A percentile compares a stretch with the other conserved stretches of the same genome.
Evolutionary conservation across 1,139 yeast genomes (phyloP).

Genomic region (Candida anutae): DNA sequence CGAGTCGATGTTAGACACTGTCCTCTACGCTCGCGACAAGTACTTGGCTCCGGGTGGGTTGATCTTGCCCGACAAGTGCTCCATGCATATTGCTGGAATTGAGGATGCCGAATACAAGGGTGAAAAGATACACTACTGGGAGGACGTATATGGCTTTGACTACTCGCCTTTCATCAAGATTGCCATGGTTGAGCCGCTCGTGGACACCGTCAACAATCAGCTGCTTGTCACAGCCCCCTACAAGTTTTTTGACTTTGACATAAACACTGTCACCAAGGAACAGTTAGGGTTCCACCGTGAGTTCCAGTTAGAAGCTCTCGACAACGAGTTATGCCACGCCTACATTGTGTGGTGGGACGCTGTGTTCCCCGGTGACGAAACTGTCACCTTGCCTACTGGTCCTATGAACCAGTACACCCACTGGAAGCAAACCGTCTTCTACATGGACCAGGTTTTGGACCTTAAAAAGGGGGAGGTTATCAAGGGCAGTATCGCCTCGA

Average conservation of each 20-base stretch:
- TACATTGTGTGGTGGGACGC: conserved; percentile 93
- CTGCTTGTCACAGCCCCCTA: conserved; percentile 68
- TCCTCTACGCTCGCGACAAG: conserved; percentile 85
- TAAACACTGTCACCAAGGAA: conserved; percentile 79
- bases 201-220: conserved; percentile 80
- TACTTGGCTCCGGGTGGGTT: conserved; percentile 83
- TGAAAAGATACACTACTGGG: conserved; percentile 93
- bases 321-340: conserved; percentile 83
- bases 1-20: conserved; percentile 98
- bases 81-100: conserved; percentile 84
- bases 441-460: conserved; percentile 74
- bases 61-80: conserved; percentile 91
- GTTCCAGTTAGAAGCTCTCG: conserved; percentile 64
- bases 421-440: conserved; percentile 98
- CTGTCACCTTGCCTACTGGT: conserved; percentile 67
- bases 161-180: conserved; percentile 64
- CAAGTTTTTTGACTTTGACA: conserved; percentile 73
- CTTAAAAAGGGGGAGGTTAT: conserved; percentile 71
- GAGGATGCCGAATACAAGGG: conserved; percentile 93
- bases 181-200: conserved; percentile 91
- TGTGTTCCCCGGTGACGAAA: conserved; percentile 67
- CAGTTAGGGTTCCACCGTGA: conserved; percentile 68
- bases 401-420: conserved; percentile 79
- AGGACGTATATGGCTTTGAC: conserved; percentile 94
- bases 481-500: conserved; percentile 62